Base-by-base conservation (phyloP, 1,139 yeast species). In the Taphrina pruni region DNA sequence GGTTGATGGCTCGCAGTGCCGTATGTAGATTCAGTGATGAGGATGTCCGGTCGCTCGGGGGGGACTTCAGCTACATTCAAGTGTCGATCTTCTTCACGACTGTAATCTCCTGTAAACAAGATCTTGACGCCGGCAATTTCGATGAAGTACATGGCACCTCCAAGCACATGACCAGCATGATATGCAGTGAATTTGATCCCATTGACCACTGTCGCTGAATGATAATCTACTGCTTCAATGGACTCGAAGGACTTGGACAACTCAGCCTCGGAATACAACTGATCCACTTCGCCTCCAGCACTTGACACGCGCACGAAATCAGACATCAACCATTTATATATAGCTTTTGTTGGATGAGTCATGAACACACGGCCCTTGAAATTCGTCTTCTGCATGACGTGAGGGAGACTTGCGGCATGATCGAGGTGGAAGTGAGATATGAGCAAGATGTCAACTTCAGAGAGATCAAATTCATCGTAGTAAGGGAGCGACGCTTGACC, bases 271-370 rank as follows among this genome's bases (percentile, higher is more conserved):
- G 96, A 88, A 78, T 92, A 95, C 67, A 94, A 81, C 72, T 80
- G 79, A 35, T 80, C 77, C 35, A 83, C 81, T 20, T 84, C 83
- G 0, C 89, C 66, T 11, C 55, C 60, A 14, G 61, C 67, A 58
- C 67, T 61, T 87, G 70, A 89, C 45, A 94, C 98, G 75, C 95
- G 84, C 35, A 94, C 98, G 76, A 93, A 95, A 82, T 94, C 99
- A 72, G 93, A 88, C 71, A 94, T 80, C 68, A 94, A 83, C 99
- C 99, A 94, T 72, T 97, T 84, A 77, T 93, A 94, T 71, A 94
- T 94, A 46, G 99, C 99, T 80, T 95, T 95, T 0, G 99, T 94
- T 8, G 99, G 99, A 78, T 94, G 98, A 36, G 99, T 94, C 99
- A 94, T 94, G 77, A 93, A 94, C 7, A 95, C 99, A 69, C 97